Evolutionary conservation across 2,329 filamentous ascomycete species (phyloP).

Genomic region (Ophiostoma ulmi): DNA sequence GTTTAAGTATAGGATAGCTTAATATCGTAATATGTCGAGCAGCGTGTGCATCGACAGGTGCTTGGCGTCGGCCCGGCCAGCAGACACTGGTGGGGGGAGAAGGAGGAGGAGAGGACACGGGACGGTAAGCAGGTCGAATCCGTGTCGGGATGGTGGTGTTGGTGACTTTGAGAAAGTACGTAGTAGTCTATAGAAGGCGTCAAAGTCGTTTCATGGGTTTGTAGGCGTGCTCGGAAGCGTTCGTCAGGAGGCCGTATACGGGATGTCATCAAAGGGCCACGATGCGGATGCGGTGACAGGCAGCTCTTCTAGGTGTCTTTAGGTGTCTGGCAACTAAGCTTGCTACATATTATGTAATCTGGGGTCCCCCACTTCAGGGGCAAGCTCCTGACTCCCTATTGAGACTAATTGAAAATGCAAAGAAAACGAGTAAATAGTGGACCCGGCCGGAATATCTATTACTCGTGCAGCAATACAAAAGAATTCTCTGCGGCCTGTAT

Average conservation of each 20-base stretch:
- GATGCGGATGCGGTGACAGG: constrained; percentile 16
- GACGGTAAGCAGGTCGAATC: neutral
- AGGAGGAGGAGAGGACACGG: neutral
- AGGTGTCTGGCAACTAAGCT: constrained; percentile 5
- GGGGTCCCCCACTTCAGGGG: constrained; percentile 7
- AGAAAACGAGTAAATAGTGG: neutral
- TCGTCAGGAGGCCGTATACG: neutral
- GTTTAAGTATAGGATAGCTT: neutral
- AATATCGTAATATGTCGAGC: neutral
- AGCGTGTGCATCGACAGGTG: neutral
- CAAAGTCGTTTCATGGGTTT: neutral
- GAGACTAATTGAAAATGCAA: neutral
- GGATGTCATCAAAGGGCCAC: constrained; percentile 15
- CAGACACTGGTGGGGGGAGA: neutral
- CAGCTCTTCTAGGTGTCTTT: neutral
- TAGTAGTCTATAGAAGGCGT: neutral
- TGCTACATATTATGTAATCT: neutral
- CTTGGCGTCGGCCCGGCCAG: constrained; percentile 16
- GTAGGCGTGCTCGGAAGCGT: neutral
- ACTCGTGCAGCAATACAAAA: constrained; percentile 2
- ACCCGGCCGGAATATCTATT: constrained; percentile 8
- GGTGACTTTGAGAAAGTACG: neutral
- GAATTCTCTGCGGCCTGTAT: constrained; percentile 19
- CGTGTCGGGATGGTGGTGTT: neutral
- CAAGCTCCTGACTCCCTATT: constrained; percentile 5